These are phyloP conservation scores for Lolium multiflorum DNA, from an alignment of 176 grass and related monocot genomes.

Conservation along the genomic window DNA sequence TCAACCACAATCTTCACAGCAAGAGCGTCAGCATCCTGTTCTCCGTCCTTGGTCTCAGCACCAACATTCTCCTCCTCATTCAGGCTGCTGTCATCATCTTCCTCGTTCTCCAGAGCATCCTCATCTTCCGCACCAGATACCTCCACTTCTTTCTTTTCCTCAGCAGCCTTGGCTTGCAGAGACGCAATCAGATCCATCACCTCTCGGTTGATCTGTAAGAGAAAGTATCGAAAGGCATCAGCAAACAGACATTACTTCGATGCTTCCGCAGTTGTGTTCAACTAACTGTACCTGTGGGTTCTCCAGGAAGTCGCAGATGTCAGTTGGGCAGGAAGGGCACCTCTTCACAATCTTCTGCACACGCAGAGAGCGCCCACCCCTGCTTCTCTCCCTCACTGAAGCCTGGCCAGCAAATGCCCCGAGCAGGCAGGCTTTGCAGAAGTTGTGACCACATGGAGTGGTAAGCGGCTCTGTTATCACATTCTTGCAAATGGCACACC, in stretches of 20 bases:
- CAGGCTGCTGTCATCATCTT: slow-evolving; percentile 36
- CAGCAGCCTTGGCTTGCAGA: slow-evolving; percentile 50
- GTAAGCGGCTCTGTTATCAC: slow-evolving; percentile 77
- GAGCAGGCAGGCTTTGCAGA: slow-evolving; percentile 86
- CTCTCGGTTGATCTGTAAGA: slow-evolving; percentile 85
- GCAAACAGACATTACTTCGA: slow-evolving; percentile 1
- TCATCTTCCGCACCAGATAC: not conserved
- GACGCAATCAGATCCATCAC: slow-evolving; percentile 78
- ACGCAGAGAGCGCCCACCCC: slow-evolving; percentile 72
- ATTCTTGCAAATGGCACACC: slow-evolving; percentile 69
- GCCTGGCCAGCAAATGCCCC: slow-evolving; percentile 61
- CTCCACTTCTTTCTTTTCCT: slow-evolving; percentile 14
- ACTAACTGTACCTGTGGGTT: slow-evolving; percentile 68
- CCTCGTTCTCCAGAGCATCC: slow-evolving; percentile 35
- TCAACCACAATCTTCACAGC: slow-evolving; percentile 45
- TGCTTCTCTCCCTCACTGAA: slow-evolving; percentile 81
- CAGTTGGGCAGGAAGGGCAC: slow-evolving; percentile 82
- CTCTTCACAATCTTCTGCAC: slow-evolving; percentile 88
- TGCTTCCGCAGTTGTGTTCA: not conserved
- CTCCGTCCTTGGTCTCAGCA: slow-evolving; percentile 23
- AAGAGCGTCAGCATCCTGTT: slow-evolving; percentile 28
- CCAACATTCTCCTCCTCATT: slow-evolving; percentile 36
- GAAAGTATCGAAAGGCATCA: not conserved
- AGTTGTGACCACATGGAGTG: slow-evolving; percentile 94
- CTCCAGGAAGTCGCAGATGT: slow-evolving; percentile 86